phyloP scores from a whole-genome alignment of 2,329 filamentous ascomycete genomes.

The Xylaria multiplex region DNA sequence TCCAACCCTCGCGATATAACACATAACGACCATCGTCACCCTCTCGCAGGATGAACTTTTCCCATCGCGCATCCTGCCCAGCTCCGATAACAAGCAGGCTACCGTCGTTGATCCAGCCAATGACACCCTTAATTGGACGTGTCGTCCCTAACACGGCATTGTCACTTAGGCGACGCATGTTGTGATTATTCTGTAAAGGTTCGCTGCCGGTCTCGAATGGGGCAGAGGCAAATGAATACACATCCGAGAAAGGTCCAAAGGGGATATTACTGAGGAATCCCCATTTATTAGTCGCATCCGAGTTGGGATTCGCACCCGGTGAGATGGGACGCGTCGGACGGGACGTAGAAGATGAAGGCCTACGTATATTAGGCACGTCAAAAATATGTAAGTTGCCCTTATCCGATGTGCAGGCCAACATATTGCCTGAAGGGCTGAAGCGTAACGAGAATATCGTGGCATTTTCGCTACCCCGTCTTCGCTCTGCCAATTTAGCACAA shows the following conservation, averaged over 20 bases:
- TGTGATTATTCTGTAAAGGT: constrained; percentile 57
- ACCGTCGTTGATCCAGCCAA: constrained; percentile 84
- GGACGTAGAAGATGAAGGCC: constrained; percentile 40
- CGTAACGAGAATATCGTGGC: constrained; percentile 88
- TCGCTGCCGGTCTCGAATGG: constrained; percentile 89
- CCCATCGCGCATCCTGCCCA: constrained; percentile 84
- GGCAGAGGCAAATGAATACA: constrained; percentile 83
- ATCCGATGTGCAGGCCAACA: constrained; percentile 93
- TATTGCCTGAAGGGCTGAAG: constrained; percentile 82
- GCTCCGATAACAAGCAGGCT: constrained; percentile 81
- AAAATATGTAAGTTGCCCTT: constrained; percentile 97
- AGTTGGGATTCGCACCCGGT: constrained; percentile 47
- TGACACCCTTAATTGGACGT: constrained; percentile 79
- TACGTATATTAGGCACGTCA: constrained; percentile 73
- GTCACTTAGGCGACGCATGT: constrained; percentile 39
- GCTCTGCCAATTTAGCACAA: constrained; percentile 82
- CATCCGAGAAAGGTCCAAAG: constrained; percentile 88
- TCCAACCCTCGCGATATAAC: constrained; percentile 81
- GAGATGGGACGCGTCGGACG: constrained; percentile 36
- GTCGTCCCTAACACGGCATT: constrained; percentile 60
- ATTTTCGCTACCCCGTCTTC: constrained; percentile 88
- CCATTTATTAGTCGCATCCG: constrained; percentile 77
- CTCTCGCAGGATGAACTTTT: constrained; percentile 81
- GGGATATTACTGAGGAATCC: constrained; percentile 85
- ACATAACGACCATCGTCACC: constrained; percentile 73